Conservation (phyloP, 2,329 filamentous ascomycete species). For the Microcera coccophila region DNA sequence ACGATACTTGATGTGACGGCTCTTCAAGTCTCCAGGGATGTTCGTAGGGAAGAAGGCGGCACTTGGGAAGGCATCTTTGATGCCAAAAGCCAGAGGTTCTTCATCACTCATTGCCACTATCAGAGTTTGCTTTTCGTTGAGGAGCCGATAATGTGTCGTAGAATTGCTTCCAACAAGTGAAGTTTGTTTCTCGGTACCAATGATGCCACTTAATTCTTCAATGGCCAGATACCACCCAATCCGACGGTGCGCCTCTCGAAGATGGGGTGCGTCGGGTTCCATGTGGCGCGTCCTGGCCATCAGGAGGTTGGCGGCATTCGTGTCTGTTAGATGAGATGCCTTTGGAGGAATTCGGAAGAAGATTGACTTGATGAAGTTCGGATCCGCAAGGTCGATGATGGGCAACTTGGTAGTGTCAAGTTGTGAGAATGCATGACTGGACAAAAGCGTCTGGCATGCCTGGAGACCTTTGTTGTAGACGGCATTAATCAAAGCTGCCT, state of each 20-base stretch:
- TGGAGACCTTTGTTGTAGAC: constrained; percentile 39
- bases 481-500: constrained; percentile 40
- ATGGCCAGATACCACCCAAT: too few species aligned
- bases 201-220: too few species aligned
- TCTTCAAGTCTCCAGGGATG: constrained; percentile 38
- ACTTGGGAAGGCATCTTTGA: constrained; percentile 49
- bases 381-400: background rate
- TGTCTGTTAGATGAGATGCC: constrained; percentile 43
- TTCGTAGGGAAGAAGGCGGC: constrained; percentile 50
- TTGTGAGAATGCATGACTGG: constrained; percentile 35
- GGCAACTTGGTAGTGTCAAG: constrained; percentile 31
- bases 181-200: too few species aligned
- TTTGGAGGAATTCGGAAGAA: constrained; percentile 2
- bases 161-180: constrained; percentile 48
- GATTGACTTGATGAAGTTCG: constrained; percentile 15
- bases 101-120: constrained; percentile 61
- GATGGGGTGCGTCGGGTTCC: constrained; percentile 37
- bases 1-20: constrained; percentile 37
- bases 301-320: constrained; percentile 46
- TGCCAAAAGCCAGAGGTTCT: constrained; percentile 57
- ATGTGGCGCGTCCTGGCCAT: constrained; percentile 52
- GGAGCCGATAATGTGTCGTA: constrained; percentile 44
- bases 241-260: constrained; percentile 47
- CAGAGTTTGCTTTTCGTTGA: constrained; percentile 50
- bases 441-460: constrained; percentile 46